Evolutionary conservation across 345 rosid species (phyloP).

Genomic region (Moricandia moricandioides): DNA sequence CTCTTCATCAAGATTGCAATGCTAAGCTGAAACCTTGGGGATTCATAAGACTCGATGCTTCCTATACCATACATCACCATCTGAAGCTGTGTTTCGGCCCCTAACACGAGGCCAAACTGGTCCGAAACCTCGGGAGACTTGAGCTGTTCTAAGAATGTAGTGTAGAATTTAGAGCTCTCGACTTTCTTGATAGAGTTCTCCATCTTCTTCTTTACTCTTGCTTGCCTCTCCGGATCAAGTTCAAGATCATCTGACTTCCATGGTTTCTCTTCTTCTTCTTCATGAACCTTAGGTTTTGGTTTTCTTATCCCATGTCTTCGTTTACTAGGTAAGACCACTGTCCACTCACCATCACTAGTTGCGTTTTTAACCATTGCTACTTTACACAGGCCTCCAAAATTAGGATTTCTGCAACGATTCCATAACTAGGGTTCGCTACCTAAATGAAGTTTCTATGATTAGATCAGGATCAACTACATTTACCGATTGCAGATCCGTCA

Average conservation of each 20-base stretch:
- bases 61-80: constrained; percentile 86
- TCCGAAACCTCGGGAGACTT: constrained; percentile 46
- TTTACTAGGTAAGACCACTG: constrained; percentile 59
- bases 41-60: constrained; percentile 76
- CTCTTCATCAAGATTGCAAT: constrained; percentile 72
- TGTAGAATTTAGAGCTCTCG: constrained; percentile 59
- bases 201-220: constrained; percentile 56
- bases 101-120: constrained; percentile 50
- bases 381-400: neutral
- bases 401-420: constrained; percentile 19
- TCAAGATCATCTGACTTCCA: constrained; percentile 61
- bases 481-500: neutral
- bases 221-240: constrained; percentile 45
- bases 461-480: neutral
- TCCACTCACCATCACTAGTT: constrained; percentile 63
- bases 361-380: constrained; percentile 25
- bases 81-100: constrained; percentile 48
- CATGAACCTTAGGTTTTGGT: constrained; percentile 24
- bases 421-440: neutral
- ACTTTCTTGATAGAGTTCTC: constrained; percentile 46
- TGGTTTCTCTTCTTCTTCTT: constrained; percentile 34
- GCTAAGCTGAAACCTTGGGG: constrained; percentile 74
- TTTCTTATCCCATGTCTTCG: constrained; percentile 45
- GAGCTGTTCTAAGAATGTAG: constrained; percentile 54
- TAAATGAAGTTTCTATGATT: neutral